Percentiles rank a stretch among this genome's conserved stretches.
phyloP scores from a whole-genome alignment of 169 alveolate genomes.

The Sarcocystis neurona region DNA sequence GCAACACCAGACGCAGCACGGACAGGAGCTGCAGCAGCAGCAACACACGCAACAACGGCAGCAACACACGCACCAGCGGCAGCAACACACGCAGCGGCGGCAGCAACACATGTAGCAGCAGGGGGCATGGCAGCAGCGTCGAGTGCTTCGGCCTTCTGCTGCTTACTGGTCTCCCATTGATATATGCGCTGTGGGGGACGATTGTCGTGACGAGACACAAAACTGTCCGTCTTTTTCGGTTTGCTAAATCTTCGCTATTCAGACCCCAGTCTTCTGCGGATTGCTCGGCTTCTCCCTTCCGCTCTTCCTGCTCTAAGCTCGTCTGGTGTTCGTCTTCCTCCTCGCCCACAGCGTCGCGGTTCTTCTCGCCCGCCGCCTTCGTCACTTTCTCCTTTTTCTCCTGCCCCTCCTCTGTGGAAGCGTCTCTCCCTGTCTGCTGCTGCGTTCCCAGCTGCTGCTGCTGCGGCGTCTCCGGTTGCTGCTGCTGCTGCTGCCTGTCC shows the following conservation, averaged over 20 bases:
- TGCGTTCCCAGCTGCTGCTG: background rate
- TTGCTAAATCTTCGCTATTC: background rate
- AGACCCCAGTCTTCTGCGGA: too few species aligned
- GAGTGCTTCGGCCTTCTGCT: background rate
- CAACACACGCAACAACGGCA: background rate
- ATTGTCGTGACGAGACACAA: constrained; percentile 15
- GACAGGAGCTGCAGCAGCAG: constrained; percentile 20
- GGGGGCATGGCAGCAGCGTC: too few species aligned
- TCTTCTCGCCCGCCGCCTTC: too few species aligned
- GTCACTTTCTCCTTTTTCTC: background rate
- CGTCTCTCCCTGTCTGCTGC: background rate
- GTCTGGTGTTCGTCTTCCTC: too few species aligned
- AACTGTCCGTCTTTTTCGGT: background rate
- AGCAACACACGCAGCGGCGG: too few species aligned
- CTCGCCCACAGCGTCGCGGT: too few species aligned
- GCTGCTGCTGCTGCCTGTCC: background rate
- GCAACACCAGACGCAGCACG: background rate
- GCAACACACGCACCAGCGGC: too few species aligned
- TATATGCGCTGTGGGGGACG: constrained; percentile 25
- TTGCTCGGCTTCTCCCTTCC: too few species aligned
- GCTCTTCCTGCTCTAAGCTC: too few species aligned
- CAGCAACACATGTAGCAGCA: too few species aligned
- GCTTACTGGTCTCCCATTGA: background rate
- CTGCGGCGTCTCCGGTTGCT: background rate
- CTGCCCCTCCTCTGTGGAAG: background rate